Evolutionary conservation across 2,329 filamentous ascomycete species (phyloP), one percentile per base, ranked within the genome.

Genomic region (Emergomyces orientalis): DNA sequence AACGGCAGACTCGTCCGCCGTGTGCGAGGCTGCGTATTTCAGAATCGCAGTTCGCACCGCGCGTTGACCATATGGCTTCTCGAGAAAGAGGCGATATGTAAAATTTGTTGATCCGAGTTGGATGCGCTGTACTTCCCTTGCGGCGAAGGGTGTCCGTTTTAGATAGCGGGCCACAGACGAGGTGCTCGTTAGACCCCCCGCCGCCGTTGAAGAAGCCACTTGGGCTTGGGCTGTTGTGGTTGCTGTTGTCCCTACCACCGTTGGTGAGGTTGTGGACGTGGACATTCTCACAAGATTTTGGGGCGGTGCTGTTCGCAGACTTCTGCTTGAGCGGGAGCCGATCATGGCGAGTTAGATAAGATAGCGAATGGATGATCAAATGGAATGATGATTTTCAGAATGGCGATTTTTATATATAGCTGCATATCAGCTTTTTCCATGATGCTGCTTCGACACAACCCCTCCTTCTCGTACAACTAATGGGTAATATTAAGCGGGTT

Each of bases 51-150:
- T 55, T 55, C 52, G 27, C 52, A 14, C 52, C 25, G 17, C 17
- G 27, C 19, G 14, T 8, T 30, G 25, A 5, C 51, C 22, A 19
- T 54, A 54, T 34, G 51, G 51, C 2, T 14, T 54, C 13, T 54
- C 51, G 11, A 54, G 51, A 30, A 54, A 54, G 32, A 54, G 51
- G 22, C 51, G 51, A 54, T 54, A 54, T 54, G 51, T 54, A 30
- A 54, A 30, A 34, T 54, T 14, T 7, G 51, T 30, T 30, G 51
- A 54, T 11, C 51, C 51, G 1, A 54, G 51, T 34, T 30, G 51
- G 22, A 54, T 54, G 9, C 51, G 25, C 51, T 34, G 51, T 27
- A 30, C 32, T 30, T 54, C 51, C 11, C 25, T 54, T 30, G 51
- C 27, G 51, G 25, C 25, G 51, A 54, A 54, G 27, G 51, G 51